Conservation (phyloP, 1,284 basidiomycete species). For the Cutaneotrichosporon sp. region DNA sequence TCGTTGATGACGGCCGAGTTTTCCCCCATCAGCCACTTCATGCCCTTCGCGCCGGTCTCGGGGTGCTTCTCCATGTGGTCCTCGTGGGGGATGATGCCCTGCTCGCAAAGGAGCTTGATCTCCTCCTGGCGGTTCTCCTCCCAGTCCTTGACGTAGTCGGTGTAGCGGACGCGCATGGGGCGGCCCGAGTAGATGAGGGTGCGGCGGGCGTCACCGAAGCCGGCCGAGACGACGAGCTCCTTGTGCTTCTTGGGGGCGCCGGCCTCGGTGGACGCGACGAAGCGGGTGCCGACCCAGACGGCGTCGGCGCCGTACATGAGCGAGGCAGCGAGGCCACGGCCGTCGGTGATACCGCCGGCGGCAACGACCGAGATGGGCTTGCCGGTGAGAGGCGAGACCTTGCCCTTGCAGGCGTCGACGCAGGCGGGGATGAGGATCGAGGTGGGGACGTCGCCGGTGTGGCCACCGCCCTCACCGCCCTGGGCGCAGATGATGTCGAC, state of each 20-base stretch:
- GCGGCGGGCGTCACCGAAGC: slow-evolving; percentile 59
- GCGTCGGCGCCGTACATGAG: slow-evolving; percentile 80
- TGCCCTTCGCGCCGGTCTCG: slow-evolving; percentile 67
- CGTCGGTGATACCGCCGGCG: slow-evolving; percentile 83
- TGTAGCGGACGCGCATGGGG: slow-evolving; percentile 77
- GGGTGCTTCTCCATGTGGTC: slow-evolving; percentile 74
- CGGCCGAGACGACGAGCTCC: slow-evolving; percentile 58
- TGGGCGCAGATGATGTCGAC: slow-evolving; percentile 88
- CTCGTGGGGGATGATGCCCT: slow-evolving; percentile 72
- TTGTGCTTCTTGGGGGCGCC: slow-evolving; percentile 81
- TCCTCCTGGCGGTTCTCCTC: slow-evolving; percentile 40
- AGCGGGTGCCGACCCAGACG: slow-evolving; percentile 88
- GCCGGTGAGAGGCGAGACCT: slow-evolving; percentile 67
- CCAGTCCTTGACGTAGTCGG: slow-evolving; percentile 78
- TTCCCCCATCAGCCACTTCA: slow-evolving; percentile 72
- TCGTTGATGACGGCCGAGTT: slow-evolving; percentile 76
- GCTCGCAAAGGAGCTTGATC: slow-evolving; percentile 65
- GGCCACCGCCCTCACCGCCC: slow-evolving; percentile 80
- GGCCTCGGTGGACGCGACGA: slow-evolving; percentile 70
- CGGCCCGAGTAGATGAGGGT: slow-evolving; percentile 86
- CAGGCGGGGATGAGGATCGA: slow-evolving; percentile 62
- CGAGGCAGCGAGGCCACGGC: slow-evolving; percentile 78
- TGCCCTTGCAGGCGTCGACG: slow-evolving; percentile 74
- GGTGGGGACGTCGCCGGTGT: slow-evolving; percentile 50
- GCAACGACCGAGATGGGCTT: slow-evolving; percentile 77